phyloP scores from a whole-genome alignment of 2,329 filamentous ascomycete genomes.

The Xylariaceae sp. region DNA sequence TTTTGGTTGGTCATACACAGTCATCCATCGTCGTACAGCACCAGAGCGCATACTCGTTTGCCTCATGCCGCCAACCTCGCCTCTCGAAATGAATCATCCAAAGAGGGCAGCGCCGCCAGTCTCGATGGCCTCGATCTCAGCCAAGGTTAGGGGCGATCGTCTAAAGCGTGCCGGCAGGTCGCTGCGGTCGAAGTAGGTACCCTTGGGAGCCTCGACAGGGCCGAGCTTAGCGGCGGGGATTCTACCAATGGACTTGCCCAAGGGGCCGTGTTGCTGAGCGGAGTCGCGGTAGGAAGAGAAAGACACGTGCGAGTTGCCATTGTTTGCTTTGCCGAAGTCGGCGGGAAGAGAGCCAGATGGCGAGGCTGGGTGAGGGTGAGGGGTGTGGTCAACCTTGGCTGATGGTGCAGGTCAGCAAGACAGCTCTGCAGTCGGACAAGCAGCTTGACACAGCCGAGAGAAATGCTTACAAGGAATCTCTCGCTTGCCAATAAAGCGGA shows the following conservation, averaged over 20 bases:
- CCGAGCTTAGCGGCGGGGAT: slow-evolving; percentile 67
- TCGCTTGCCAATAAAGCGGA: slow-evolving; percentile 60
- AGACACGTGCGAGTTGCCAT: slow-evolving; percentile 48
- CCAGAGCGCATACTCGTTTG: too few relatives aligned
- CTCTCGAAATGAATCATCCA: slow-evolving; percentile 33
- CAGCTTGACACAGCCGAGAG: not conserved
- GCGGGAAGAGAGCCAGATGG: slow-evolving; percentile 61
- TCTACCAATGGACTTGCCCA: slow-evolving; percentile 54
- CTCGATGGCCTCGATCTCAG: slow-evolving; percentile 94
- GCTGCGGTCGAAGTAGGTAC: slow-evolving; percentile 81
- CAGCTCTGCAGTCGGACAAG: not conserved
- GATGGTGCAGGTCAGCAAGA: slow-evolving; percentile 22
- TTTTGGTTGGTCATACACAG: too few relatives aligned
- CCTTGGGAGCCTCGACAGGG: slow-evolving; percentile 63
- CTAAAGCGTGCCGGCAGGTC: slow-evolving; percentile 85
- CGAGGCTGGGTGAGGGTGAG: slow-evolving; percentile 68
- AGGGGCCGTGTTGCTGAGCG: slow-evolving; percentile 73
- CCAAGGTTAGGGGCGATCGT: slow-evolving; percentile 65
- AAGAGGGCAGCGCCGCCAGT: slow-evolving; percentile 73
- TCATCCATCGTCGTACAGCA: too few relatives aligned
- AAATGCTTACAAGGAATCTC: slow-evolving; percentile 50
- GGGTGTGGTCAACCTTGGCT: slow-evolving; percentile 71
- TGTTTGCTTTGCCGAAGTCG: slow-evolving; percentile 37
- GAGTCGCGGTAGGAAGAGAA: slow-evolving; percentile 77
- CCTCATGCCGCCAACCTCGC: too few relatives aligned